These are phyloP conservation scores for Fagopyrum homotropicum DNA, from an alignment of 148 eudicot species.

Conservation along the genomic window DNA sequence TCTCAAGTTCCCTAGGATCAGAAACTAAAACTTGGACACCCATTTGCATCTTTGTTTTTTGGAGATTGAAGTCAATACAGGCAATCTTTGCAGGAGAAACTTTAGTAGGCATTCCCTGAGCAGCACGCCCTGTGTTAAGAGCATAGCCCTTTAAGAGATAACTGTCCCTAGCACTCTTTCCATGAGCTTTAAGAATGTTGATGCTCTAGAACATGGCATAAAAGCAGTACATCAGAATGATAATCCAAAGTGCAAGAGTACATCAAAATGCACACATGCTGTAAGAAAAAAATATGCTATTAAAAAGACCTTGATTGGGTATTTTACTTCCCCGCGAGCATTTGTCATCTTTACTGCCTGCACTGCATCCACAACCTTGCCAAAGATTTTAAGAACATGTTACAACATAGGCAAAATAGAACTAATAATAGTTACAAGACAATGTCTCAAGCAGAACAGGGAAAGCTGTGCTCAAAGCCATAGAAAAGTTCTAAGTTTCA, in stretches of 20 bases:
- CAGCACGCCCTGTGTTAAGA: conserved; percentile 97
- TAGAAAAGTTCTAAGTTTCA: neutral
- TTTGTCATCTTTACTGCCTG: conserved; percentile 87
- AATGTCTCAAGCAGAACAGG: neutral
- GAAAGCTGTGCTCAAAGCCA: neutral
- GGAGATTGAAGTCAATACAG: conserved; percentile 93
- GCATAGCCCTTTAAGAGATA: conserved; percentile 93
- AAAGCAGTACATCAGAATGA: conserved; percentile 16
- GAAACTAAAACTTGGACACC: conserved; percentile 91
- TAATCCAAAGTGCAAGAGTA: neutral
- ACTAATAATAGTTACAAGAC: neutral
- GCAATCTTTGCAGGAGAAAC: conserved; percentile 94
- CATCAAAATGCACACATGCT: neutral
- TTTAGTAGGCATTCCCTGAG: conserved; percentile 94
- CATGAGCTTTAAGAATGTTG: conserved; percentile 94
- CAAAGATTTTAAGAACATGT: conserved; percentile 7
- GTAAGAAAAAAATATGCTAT: neutral
- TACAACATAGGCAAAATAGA: conserved; percentile 4
- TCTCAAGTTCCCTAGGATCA: conserved; percentile 96
- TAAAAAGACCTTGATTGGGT: conserved; percentile 85
- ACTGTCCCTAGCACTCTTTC: conserved; percentile 90
- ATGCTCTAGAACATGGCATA: conserved; percentile 43
- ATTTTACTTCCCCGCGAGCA: conserved; percentile 82
- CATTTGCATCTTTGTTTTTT: conserved; percentile 95
- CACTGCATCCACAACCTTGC: conserved; percentile 90